These are phyloP conservation scores for Saussurea involucrata DNA, from an alignment of 129 eudicot species.

Conservation along the genomic window DNA sequence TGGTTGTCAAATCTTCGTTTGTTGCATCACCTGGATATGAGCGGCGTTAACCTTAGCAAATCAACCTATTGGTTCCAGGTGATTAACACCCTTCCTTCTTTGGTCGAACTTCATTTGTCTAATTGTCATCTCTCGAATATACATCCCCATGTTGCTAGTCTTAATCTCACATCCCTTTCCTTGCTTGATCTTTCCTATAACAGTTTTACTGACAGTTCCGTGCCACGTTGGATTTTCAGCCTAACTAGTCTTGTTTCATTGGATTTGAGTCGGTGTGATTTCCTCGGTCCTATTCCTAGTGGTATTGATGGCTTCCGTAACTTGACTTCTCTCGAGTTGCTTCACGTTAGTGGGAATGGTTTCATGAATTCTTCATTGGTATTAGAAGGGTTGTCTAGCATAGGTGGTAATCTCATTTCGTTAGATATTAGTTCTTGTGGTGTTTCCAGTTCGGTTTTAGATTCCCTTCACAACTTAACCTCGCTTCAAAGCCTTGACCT, in stretches of 20 bases:
- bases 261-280: background rate
- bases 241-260: background rate
- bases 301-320: background rate
- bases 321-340: slow-evolving; percentile 8
- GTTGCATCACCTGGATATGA: slow-evolving; percentile 28
- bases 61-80: slow-evolving; percentile 29
- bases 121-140: background rate
- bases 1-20: slow-evolving; percentile 25
- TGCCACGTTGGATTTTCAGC: slow-evolving; percentile 18
- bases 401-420: background rate
- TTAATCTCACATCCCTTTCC: background rate
- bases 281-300: background rate
- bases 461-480: no score
- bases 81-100: slow-evolving; percentile 23
- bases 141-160: background rate
- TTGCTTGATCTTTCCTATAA: slow-evolving; percentile 25
- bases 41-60: slow-evolving; percentile 8
- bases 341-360: background rate
- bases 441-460: no score
- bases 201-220: background rate
- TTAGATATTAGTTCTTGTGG: no score
- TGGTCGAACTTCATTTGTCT: slow-evolving; percentile 16
- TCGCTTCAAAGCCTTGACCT: no score
- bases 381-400: slow-evolving; percentile 3
- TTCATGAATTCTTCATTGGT: background rate